Evolutionary conservation across 495 filamentous ascomycete genomes (phyloP), one percentile per base, ranked within the genome.

Genomic region (Lasiosphaeriaceae sp.): DNA sequence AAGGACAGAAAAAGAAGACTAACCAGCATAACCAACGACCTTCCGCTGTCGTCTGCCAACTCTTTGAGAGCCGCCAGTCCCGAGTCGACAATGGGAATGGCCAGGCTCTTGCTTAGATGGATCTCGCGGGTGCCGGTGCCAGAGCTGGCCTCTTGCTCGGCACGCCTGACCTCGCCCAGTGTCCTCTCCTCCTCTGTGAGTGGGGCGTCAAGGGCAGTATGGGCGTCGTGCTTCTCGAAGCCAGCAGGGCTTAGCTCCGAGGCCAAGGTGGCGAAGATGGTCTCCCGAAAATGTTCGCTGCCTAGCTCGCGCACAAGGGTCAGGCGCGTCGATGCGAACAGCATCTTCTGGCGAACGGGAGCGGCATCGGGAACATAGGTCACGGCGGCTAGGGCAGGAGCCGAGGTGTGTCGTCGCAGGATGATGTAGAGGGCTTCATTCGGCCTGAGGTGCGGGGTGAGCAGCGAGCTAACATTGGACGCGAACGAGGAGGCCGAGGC

Each of bases 341-440:
- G 83, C 80, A 92, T 97, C 81, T 98, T 98, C 62, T 93, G 87
- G 41, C 94, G 87, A 39, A 98, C 94, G 17, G 88, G 88, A 5
- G 94, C 93, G 52, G 87, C 73, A 67, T 91, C 90, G 3, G 94
- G 94, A 45, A 98, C 89, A 68, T 96, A 97, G 29, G 94, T 92
- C 45, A 97, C 75, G 46, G 89, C 89, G 51, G 91, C 72, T 58
- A 94, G 85, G 54, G 78, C 77, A 3, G 77, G 77, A 9, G 70
- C 63, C 51, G 71, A 61, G 39, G 79, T 68, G 56, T 86, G 80
- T 29, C 86, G 83, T 5, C 92, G 88, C 41, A 96, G 84, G 56
- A 98, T 80, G 56, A 96, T 81, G 75, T 96, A 97, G 61, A 90
- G 81, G 1, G 93, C 87, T 47, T 82, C 80, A 62, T 86, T 88